Percentiles rank a stretch among this genome's conserved stretches.
Conservation (phyloP, 164 flowering plant genomes). For the Hamamelis virginiana region DNA sequence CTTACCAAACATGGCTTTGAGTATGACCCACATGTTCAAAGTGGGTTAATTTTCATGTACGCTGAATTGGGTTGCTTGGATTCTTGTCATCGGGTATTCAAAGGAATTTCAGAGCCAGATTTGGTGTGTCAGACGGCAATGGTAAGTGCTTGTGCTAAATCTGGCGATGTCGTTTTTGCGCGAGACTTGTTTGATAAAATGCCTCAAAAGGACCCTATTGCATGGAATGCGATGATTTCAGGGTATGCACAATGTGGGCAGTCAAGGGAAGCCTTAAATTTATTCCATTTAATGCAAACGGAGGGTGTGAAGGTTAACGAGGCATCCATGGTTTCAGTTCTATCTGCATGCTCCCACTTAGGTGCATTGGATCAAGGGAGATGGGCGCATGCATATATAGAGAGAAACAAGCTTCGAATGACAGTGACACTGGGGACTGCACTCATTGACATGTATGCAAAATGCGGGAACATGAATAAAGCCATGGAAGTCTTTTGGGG, state of each 20-base stretch:
- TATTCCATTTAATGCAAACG: conserved; percentile 47
- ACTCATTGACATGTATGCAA: conserved; percentile 53
- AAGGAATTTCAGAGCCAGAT: conserved; percentile 33
- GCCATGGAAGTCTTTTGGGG: conserved; percentile 63
- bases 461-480: conserved; percentile 42
- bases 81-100: conserved; percentile 27
- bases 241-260: conserved; percentile 49
- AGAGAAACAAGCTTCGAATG: conserved; percentile 31
- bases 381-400: conserved; percentile 56
- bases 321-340: conserved; percentile 47
- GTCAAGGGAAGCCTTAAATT: conserved; percentile 40
- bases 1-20: conserved; percentile 40
- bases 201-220: conserved; percentile 40
- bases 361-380: conserved; percentile 62
- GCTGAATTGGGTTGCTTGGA: conserved; percentile 39
- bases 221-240: conserved; percentile 61
- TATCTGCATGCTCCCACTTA: conserved; percentile 52
- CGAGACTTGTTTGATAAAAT: conserved; percentile 51
- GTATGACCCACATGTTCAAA: conserved; percentile 47
- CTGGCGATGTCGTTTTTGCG: conserved; percentile 40
- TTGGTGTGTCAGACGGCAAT: conserved; percentile 51
- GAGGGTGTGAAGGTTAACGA: conserved; percentile 48
- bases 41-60: conserved; percentile 50
- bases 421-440: conserved; percentile 52
- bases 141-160: conserved; percentile 43